A percentile compares a stretch with the other conserved stretches of the same genome.
These are phyloP conservation scores for Aspergillus floridensis DNA, from an alignment of 2,329 filamentous ascomycete species.

Conservation along the genomic window DNA sequence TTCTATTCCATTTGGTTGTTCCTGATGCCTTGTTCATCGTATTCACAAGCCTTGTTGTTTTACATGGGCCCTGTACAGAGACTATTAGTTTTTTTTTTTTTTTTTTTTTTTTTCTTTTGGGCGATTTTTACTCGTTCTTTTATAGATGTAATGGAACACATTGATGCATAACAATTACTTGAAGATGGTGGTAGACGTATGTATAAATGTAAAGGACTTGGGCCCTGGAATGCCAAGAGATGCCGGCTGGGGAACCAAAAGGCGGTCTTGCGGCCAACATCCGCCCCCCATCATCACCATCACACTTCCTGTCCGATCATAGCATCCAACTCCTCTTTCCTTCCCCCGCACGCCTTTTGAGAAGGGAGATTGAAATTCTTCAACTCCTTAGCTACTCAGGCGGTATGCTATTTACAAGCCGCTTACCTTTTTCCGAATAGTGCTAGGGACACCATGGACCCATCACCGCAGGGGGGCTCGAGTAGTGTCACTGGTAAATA, in stretches of 20 bases:
- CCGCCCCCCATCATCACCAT: background rate
- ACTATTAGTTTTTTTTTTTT: background rate
- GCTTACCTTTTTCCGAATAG: constrained; percentile 22
- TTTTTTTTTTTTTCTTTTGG: too few relatives aligned
- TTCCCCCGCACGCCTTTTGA: background rate
- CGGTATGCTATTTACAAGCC: constrained; percentile 29
- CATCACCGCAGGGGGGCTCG: constrained; percentile 56
- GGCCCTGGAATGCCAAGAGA: background rate
- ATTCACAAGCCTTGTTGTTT: constrained; percentile 3
- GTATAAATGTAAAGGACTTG: too few relatives aligned
- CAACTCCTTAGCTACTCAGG: constrained; percentile 4
- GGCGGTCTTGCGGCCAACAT: constrained; percentile 3
- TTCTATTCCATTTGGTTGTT: constrained; percentile 13
- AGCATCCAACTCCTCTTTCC: background rate
- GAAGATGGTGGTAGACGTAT: background rate
- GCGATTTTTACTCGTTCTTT: background rate
- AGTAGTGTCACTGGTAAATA: constrained; percentile 68
- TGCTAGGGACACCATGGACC: constrained; percentile 40
- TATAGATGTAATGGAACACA: background rate
- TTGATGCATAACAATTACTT: background rate
- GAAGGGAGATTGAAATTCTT: constrained; percentile 3
- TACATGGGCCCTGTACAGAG: constrained; percentile 1
- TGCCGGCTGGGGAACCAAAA: background rate
- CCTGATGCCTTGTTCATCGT: constrained; percentile 2
- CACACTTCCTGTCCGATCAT: background rate